These are phyloP conservation scores for Acrocalymma vagum DNA, from an alignment of 2,329 filamentous ascomycete genomes.

Conservation along the genomic window DNA sequence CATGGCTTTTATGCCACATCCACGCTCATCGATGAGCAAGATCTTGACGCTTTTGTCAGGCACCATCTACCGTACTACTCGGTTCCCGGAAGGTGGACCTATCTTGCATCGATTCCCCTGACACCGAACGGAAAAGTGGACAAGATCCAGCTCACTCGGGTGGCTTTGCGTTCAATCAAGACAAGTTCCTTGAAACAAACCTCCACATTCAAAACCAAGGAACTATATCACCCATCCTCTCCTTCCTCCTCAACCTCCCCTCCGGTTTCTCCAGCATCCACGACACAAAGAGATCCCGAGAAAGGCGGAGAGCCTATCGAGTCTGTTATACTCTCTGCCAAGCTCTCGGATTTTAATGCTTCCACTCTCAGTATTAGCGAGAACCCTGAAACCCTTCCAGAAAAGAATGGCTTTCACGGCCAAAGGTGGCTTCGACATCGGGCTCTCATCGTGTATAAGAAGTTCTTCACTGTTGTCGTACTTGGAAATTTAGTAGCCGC, in stretches of 20 bases:
- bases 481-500: slow-evolving; percentile 36
- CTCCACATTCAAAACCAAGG: slow-evolving; percentile 12
- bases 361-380: slow-evolving; percentile 24
- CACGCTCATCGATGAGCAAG: slow-evolving; percentile 30
- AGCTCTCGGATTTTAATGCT: slow-evolving; percentile 20
- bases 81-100: slow-evolving; percentile 56
- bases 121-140: slow-evolving; percentile 66
- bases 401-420: slow-evolving; percentile 34
- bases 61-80: slow-evolving; percentile 63
- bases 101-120: slow-evolving; percentile 56
- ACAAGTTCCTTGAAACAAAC: slow-evolving; percentile 1
- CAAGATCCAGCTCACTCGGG: slow-evolving; percentile 54
- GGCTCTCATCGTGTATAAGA: slow-evolving; percentile 40
- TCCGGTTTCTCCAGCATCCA: too few relatives aligned
- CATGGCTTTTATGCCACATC: slow-evolving; percentile 60
- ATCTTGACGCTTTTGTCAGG: slow-evolving; percentile 52
- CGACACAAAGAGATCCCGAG: slow-evolving; percentile 14
- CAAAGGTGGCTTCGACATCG: slow-evolving; percentile 43
- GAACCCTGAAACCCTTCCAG: slow-evolving; percentile 24
- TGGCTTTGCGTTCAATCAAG: slow-evolving; percentile 23
- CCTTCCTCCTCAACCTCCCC: too few relatives aligned
- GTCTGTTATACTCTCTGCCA: slow-evolving; percentile 13
- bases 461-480: slow-evolving; percentile 38
- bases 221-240: slow-evolving; percentile 15
- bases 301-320: slow-evolving; percentile 10